Evolutionary conservation across 768 basidiomycete genomes (phyloP), one percentile per base, ranked within the genome.

Genomic region (Macrolepiota fuliginosa): DNA sequence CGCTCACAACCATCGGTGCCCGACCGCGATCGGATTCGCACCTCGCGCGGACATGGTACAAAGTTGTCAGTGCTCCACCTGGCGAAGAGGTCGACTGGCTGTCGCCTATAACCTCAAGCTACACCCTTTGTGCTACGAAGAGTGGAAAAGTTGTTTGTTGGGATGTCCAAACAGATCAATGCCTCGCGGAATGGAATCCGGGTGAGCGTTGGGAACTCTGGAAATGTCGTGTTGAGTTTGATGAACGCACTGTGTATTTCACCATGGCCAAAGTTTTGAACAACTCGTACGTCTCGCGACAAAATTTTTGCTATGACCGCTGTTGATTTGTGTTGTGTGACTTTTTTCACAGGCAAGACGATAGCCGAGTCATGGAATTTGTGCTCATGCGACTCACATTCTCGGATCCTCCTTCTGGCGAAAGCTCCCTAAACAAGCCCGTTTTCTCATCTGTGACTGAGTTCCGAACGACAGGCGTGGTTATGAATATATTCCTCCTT

Each of bases 181-280:
- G 83, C 62, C 76, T 90, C 2, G 87, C 86, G 0, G 85, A 89
- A 61, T 91, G 89, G 89, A 83, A 84, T 54, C 88, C 87, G 1
- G 79, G 78, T 1, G 76, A 78, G 22, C 68, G 77, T 17, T 90
- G 89, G 88, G 87, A 89, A 66, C 68, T 91, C 4, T 90, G 89
- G 89, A 91, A 91, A 67, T 90, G 89, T 65, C 74, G 89, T 9
- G 88, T 91, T 17, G 89, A 90, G 67, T 90, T 89, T 67, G 88
- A 89, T 42, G 81, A 85, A 64, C 75, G 85, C 61, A 83, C 85
- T 0, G 88, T 90, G 37, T 91, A 83, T 71, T 89, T 91, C 66
- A 88, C 85, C 0, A 90, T 90, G 88, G 89, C 89, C 1, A 87
- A 84, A 68, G 79, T 86, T 29, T 65, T 88, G 22, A 69, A 75